Percentiles rank a stretch among this genome's conserved stretches.
These are phyloP conservation scores for Phallus indusiatus DNA, from an alignment of 768 basidiomycete species.

Conservation along the genomic window DNA sequence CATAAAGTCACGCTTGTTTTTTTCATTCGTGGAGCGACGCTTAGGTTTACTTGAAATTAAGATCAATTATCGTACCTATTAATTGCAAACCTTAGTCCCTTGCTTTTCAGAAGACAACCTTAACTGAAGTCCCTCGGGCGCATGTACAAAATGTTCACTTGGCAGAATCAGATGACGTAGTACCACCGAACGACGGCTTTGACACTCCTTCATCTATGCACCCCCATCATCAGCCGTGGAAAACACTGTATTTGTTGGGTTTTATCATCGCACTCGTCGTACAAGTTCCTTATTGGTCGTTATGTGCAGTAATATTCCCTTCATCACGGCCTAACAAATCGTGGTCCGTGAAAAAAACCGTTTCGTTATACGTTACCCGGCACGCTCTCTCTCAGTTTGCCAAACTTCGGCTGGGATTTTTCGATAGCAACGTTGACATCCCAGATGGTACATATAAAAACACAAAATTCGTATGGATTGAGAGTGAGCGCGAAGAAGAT, in stretches of 20 bases:
- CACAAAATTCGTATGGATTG: conserved; percentile 28
- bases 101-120: too few relatives aligned
- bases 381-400: background rate
- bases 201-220: background rate
- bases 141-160: too few relatives aligned
- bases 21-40: too few relatives aligned
- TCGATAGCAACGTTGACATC: background rate
- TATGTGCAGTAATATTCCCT: background rate
- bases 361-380: background rate
- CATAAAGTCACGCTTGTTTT: too few relatives aligned
- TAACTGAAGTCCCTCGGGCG: too few relatives aligned
- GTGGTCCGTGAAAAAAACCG: background rate
- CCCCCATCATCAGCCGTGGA: conserved; percentile 1
- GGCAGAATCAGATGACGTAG: too few relatives aligned
- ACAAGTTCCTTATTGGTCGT: background rate
- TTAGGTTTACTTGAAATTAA: too few relatives aligned
- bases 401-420: background rate
- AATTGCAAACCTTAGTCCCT: too few relatives aligned
- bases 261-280: background rate
- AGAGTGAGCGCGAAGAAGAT: conserved; percentile 28
- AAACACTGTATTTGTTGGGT: background rate
- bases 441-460: conserved; percentile 1
- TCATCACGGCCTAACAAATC: background rate
- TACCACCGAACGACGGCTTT: background rate
- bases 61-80: too few relatives aligned